A percentile compares a stretch with the other conserved stretches of the same genome.
Evolutionary conservation across 2,329 filamentous ascomycete genomes (phyloP).

Genomic region (Trichoderma simmonsii): DNA sequence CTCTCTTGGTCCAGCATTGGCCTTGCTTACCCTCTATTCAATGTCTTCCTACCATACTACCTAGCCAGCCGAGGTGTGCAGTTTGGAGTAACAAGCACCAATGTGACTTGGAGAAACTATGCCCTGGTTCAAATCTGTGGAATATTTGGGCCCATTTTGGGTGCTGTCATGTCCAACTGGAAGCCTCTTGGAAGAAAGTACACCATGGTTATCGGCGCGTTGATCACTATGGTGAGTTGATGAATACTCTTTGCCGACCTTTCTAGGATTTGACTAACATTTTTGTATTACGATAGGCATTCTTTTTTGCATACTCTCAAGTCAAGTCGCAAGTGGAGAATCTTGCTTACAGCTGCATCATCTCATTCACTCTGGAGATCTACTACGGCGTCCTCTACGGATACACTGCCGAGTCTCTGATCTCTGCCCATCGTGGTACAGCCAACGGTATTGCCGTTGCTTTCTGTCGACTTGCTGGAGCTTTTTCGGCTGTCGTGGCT

Average conservation of each 20-base stretch:
- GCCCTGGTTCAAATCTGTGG: conserved; percentile 60
- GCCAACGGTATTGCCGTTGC: conserved; percentile 46
- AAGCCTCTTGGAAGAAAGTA: conserved; percentile 57
- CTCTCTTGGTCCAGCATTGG: conserved; percentile 63
- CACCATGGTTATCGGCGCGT: conserved; percentile 41
- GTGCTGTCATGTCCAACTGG: conserved; percentile 59
- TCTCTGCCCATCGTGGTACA: conserved; percentile 55
- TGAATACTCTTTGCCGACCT: neutral
- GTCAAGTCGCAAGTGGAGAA: conserved; percentile 30
- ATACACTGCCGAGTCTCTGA: conserved; percentile 49
- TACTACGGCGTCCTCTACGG: conserved; percentile 60
- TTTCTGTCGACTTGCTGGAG: conserved; percentile 65
- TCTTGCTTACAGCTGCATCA: conserved; percentile 35
- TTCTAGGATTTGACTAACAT: neutral
- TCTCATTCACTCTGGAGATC: conserved; percentile 46
- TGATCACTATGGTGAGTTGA: conserved; percentile 31
- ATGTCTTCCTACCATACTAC: conserved; percentile 58
- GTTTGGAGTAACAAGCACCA: conserved; percentile 55
- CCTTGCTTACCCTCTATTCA: conserved; percentile 66
- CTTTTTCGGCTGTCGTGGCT: conserved; percentile 61
- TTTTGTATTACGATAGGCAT: conserved; percentile 23
- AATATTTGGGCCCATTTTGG: conserved; percentile 62
- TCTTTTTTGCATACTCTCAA: conserved; percentile 41
- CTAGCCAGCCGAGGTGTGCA: conserved; percentile 20
- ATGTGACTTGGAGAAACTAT: conserved; percentile 62